A percentile compares a stretch with the other conserved stretches of the same genome.
These are phyloP conservation scores for Lobosporangium transversale DNA, from an alignment of 192 early-diverging fungal genomes.

Conservation along the genomic window DNA sequence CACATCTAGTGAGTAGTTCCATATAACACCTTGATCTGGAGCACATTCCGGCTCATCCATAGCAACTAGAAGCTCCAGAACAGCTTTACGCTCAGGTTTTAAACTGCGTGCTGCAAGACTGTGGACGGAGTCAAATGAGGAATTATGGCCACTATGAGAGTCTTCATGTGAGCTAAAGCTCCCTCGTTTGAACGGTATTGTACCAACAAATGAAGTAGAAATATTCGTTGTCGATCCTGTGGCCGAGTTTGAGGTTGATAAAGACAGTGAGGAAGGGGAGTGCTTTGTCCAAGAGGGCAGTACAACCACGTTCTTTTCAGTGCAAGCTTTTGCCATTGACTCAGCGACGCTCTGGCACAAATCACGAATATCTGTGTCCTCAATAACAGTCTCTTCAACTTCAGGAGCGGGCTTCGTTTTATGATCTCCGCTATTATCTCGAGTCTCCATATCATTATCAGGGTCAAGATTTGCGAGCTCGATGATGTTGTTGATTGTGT, in stretches of 20 bases:
- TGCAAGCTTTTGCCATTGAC: conserved; percentile 33
- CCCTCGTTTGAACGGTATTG: not conserved
- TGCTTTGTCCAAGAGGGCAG: conserved; percentile 43
- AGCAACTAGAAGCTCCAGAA: conserved; percentile 37
- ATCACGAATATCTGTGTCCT: conserved; percentile 43
- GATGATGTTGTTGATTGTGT: conserved; percentile 36
- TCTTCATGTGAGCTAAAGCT: conserved; percentile 5
- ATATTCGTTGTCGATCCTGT: conserved; percentile 9
- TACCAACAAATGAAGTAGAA: not conserved
- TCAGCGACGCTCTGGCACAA: conserved; percentile 36
- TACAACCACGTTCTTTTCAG: conserved; percentile 35
- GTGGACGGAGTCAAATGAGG: conserved; percentile 7
- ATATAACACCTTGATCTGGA: conserved; percentile 29
- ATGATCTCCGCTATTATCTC: conserved; percentile 3
- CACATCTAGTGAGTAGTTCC: conserved; percentile 36
- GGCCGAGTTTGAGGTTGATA: conserved; percentile 7
- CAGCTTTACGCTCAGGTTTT: conserved; percentile 10
- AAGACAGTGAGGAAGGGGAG: conserved; percentile 23
- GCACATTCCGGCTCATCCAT: conserved; percentile 40
- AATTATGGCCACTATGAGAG: conserved; percentile 6
- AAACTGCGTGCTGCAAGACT: conserved; percentile 14
- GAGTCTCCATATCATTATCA: conserved; percentile 22
- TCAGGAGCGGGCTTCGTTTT: conserved; percentile 6
- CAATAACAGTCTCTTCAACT: conserved; percentile 10
- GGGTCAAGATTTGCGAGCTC: conserved; percentile 35